Base-by-base conservation (phyloP, 345 rosid species). In the Syzygium oleosum region DNA sequence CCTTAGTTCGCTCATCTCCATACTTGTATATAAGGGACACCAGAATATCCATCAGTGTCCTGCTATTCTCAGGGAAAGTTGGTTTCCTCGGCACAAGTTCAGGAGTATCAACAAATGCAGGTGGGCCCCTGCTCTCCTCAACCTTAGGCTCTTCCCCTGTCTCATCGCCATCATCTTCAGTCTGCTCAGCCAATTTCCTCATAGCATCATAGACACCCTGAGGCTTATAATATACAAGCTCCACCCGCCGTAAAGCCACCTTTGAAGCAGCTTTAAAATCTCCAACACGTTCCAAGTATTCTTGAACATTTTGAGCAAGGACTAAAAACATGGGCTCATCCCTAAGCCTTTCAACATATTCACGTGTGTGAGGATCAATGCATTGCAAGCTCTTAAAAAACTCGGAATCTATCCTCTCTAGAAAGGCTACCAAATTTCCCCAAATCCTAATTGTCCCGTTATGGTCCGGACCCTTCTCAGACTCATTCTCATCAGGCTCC, bases 1-100 rank as follows among this genome's bases (percentile, higher is more conserved):
- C 99, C 91, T 96, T 98, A 46, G 99, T 98, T 84, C 99, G 92
- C 90, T 98, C 99, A 92, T 98, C 99, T 84, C 99, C 99, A 90
- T 90, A 87, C 91, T 92, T 93, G 94, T 98, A 98, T 73, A 98
- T 98, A 68, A 96, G 97, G 29, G 97, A 93, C 49, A 96, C 99
- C 41, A 98, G 93, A 88, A 85, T 86, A 91, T 96, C 99, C 98
- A 98, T 96, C 95, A 96, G 90, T 41, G 95, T 89, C 90, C 99
- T 94, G 93, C 98, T 93, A 89, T 91, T 93, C 87, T 96, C 99
- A 43, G 95, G 97, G 88, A 96, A 96, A 46, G 95, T 91, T 73
- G 98, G 98, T 91, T 95, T 98, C 85, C 99, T 94, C 52, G 97
- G 92, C 89, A 96, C 99, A 86, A 94, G 79, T 93, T 98, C 99